Conservation (phyloP, 208 protist genomes). For the Leishmania lainsoni region DNA sequence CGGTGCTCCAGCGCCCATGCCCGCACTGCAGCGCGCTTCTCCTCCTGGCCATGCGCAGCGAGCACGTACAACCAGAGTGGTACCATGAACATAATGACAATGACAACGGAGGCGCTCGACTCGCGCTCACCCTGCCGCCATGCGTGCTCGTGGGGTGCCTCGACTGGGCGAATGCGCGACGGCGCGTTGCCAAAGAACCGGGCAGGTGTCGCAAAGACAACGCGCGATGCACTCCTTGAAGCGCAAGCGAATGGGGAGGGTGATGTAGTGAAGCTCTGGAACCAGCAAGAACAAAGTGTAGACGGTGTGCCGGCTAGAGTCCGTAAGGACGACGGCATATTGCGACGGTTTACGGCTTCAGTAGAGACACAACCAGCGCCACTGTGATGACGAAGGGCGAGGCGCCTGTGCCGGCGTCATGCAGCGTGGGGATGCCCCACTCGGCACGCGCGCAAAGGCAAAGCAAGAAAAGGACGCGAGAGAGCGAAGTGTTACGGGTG, state of each 20-base stretch:
- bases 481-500: neutral
- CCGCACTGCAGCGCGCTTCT: constrained; percentile 38
- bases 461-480: neutral
- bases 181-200: constrained; percentile 57
- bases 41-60: constrained; percentile 32
- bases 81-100: constrained; percentile 59
- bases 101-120: constrained; percentile 45
- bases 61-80: constrained; percentile 61
- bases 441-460: neutral
- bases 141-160: constrained; percentile 39
- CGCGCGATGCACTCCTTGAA: neutral
- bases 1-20: constrained; percentile 39
- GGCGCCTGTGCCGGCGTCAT: neutral
- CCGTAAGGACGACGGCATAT: neutral
- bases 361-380: neutral
- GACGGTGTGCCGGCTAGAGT: neutral
- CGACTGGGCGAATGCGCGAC: constrained; percentile 50
- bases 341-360: neutral
- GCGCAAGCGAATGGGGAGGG: too few relatives aligned
- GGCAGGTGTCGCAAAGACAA: neutral
- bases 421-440: too few relatives aligned
- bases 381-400: neutral
- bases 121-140: constrained; percentile 58
- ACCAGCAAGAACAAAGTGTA: neutral
- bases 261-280: neutral